Base-by-base conservation (phyloP, 176 grass and related monocot genomes). In the Carex myosuroides region DNA sequence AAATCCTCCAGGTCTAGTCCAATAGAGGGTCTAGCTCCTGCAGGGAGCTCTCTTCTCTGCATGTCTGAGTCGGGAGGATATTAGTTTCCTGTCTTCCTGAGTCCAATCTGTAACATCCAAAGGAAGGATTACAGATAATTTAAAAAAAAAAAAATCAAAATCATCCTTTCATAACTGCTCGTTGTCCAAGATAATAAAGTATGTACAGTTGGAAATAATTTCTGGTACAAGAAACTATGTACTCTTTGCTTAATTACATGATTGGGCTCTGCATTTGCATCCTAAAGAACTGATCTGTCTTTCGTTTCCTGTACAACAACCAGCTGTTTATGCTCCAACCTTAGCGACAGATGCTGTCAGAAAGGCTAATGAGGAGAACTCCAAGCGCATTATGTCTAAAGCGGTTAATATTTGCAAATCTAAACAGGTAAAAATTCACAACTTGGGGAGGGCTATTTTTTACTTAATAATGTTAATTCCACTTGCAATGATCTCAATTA, bases 321-420 rank as follows among this genome's bases (percentile, higher is more conserved):
- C 63, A 84, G 46, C 79, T 13, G 68, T 87, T 13, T 93, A 91
- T 64, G 87, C 86, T 2, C 85, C 91, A 11, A 30, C 91, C 1
- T 33, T 57, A 55, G 82, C 85, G 63, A 6, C 84, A 6, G 92
- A 93, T 13, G 71, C 92, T 6, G 74, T 93, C 64, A 90, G 57
- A 55, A 93, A 77, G 84, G 85, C 91, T 54, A 84, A 89, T 21
- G 84, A 91, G 68, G 87, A 98, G 86, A 90, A 66, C 79, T 89
- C 95, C 1, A 18, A 55, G 61, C 81, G 63, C 71, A 65, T 90
- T 71, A 82, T 93, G 18, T 9, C 80, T 21, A 81, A 79, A 58
- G 95, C 91, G 3, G 62, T 90, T 7, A 77, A 87, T 2, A 58
- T 91, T 4, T 98, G 95, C 86, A 84, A 42, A 16, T 57, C 82